Percentiles rank a stretch among this genome's conserved stretches.
Conservation (phyloP, 2,329 filamentous ascomycete genomes). For the Cladobotryum mycophilum region DNA sequence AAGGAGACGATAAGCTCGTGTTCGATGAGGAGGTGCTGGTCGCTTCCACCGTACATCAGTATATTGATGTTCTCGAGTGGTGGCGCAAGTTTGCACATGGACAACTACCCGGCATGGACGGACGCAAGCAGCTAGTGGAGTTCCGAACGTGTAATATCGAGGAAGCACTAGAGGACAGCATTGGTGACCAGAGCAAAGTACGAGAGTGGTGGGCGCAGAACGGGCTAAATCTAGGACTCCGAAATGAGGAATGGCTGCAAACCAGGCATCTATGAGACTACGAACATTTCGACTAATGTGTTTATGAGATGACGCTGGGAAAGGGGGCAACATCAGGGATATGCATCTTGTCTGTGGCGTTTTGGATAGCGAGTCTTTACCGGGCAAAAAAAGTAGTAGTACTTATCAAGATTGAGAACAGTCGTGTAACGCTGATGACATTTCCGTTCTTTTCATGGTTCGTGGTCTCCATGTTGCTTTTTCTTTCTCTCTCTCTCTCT, state of each 20-base stretch:
- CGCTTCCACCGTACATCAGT: slow-evolving; percentile 79
- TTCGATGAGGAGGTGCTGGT: slow-evolving; percentile 81
- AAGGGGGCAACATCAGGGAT: neutral
- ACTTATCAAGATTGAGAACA: neutral
- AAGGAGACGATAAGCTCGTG: slow-evolving; percentile 59
- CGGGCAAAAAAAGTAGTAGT: too few species aligned
- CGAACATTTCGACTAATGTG: neutral
- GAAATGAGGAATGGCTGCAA: slow-evolving; percentile 87
- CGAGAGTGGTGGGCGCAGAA: slow-evolving; percentile 84
- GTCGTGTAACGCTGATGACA: neutral
- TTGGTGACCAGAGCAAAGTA: slow-evolving; percentile 64
- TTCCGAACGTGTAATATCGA: slow-evolving; percentile 96
- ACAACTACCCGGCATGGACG: slow-evolving; percentile 47
- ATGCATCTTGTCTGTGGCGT: neutral
- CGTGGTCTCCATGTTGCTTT: neutral
- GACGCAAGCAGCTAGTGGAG: slow-evolving; percentile 63
- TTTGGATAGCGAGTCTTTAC: neutral
- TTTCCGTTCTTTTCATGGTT: neutral
- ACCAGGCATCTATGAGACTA: slow-evolving; percentile 58
- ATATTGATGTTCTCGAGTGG: slow-evolving; percentile 83
- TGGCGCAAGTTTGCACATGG: slow-evolving; percentile 67
- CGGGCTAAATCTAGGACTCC: slow-evolving; percentile 72
- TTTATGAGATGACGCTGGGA: neutral
- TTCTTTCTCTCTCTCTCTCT: neutral
- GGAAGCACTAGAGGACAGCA: slow-evolving; percentile 84